Evolutionary conservation across 2,329 filamentous ascomycete species (phyloP).

Genomic region (Chrysoporthe austroafricana): DNA sequence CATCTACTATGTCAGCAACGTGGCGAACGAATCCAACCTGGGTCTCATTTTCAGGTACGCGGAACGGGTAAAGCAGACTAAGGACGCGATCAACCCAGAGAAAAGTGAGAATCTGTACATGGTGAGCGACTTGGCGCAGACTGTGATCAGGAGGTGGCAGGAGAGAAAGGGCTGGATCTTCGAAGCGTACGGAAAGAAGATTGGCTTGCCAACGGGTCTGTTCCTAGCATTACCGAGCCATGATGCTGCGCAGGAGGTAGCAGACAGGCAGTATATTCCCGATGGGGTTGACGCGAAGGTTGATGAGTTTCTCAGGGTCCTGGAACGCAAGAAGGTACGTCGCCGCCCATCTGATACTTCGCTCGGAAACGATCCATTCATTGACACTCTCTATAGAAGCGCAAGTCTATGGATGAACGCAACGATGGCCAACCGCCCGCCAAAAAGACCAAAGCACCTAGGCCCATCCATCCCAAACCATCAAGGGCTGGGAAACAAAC

Average conservation of each 20-base stretch:
- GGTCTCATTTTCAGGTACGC: slow-evolving; percentile 89
- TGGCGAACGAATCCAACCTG: slow-evolving; percentile 85
- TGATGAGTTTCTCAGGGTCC: slow-evolving; percentile 65
- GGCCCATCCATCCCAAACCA: slow-evolving; percentile 37
- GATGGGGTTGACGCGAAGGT: slow-evolving; percentile 76
- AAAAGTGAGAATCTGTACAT: slow-evolving; percentile 80
- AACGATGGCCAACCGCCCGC: slow-evolving; percentile 48
- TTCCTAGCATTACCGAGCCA: slow-evolving; percentile 78
- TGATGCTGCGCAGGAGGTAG: slow-evolving; percentile 79
- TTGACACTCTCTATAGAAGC: slow-evolving; percentile 49
- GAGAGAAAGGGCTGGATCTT: slow-evolving; percentile 85
- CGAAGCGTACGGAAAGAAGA: slow-evolving; percentile 79
- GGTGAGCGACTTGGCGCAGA: slow-evolving; percentile 83
- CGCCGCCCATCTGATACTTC: background rate
- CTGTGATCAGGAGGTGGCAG: slow-evolving; percentile 81
- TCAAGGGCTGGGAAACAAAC: slow-evolving; percentile 39
- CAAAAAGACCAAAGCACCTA: slow-evolving; percentile 43
- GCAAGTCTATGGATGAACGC: slow-evolving; percentile 57
- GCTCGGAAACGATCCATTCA: background rate
- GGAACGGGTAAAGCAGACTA: slow-evolving; percentile 88
- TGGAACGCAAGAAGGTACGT: slow-evolving; percentile 75
- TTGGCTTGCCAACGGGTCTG: slow-evolving; percentile 77
- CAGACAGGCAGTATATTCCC: slow-evolving; percentile 81
- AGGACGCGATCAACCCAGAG: slow-evolving; percentile 72
- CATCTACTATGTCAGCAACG: slow-evolving; percentile 81